These are phyloP conservation scores for Mycena vulgaris DNA, from an alignment of 768 basidiomycete genomes.

Conservation along the genomic window DNA sequence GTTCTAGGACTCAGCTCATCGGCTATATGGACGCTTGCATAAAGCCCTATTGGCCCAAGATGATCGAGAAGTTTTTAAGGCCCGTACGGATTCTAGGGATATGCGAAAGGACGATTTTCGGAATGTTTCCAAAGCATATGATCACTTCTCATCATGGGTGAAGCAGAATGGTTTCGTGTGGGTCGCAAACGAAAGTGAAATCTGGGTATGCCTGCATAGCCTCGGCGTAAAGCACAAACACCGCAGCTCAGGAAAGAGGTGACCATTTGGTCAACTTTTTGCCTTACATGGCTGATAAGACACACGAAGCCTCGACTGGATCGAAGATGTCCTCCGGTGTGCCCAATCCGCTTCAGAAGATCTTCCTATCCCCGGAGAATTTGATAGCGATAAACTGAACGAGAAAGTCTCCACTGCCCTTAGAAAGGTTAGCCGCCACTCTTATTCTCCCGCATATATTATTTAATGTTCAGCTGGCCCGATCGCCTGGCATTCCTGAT, in stretches of 20 bases:
- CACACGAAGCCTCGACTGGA: not conserved
- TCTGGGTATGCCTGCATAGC: not conserved
- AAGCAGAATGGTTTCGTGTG: not conserved
- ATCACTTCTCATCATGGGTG: not conserved
- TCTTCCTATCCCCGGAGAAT: not conserved
- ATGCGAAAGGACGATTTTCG: not conserved
- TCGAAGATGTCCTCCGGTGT: not conserved
- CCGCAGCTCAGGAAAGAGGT: not conserved
- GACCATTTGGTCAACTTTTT: not conserved
- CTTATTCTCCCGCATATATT: not conserved
- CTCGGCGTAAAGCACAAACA: too few relatives aligned
- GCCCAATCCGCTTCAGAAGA: not conserved
- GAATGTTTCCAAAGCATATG: not conserved
- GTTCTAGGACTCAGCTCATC: not conserved
- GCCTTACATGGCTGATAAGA: not conserved
- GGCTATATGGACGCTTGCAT: not conserved
- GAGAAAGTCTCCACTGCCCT: not conserved
- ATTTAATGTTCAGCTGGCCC: not conserved
- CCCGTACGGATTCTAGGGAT: not conserved
- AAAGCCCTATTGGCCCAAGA: not conserved
- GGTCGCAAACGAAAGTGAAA: not conserved
- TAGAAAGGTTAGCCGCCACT: not conserved
- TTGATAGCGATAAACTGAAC: not conserved
- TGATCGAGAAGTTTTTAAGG: not conserved
- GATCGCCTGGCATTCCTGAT: not conserved